Base-by-base conservation (phyloP, 2,329 filamentous ascomycete species). In the Fusarium tupiense region DNA sequence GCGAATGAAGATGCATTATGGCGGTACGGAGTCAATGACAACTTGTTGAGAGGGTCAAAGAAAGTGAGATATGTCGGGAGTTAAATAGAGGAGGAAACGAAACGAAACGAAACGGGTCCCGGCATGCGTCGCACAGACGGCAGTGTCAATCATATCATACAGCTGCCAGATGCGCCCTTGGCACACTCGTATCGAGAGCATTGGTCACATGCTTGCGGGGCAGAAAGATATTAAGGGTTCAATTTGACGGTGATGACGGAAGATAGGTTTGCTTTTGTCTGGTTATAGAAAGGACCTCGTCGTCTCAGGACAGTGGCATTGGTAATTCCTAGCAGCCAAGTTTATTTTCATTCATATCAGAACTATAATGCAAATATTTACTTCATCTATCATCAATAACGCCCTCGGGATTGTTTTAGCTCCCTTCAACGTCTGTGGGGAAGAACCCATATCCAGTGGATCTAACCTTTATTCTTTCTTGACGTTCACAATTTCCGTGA, bases 101-200 rank as follows among this genome's bases (percentile, higher is more conserved):
- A 43, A 56, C 53, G 5, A 56, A 56, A 31, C 33, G 9, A 56
- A 56, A 31, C 16, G 14, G 37, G 26, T 31, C 35, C 7, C 29
- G 14, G 20, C 22, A 43, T 7, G 17, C 17, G 17, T n/a, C 19
- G 31, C 41, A 59, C 56, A 37, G 41, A 59, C 56, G 20, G 40
- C 16, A 10, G 12, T 29, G 56, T 24, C 12, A 46, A 24, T 59
- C 54, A 58, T 33, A 46, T 47, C 40, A 33, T 33, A 19, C 41
- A 59, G 24, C 56, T 59, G n/a, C 40, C 56, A 59, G 31, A 37
- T 37, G 56, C 11, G n/a, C 56, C n/a, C 31, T 59, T 35, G 41
- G 31, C 40, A 26, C 41, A 37, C 56, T n/a, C 56, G 31, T 49
- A 49, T 29, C 14, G 31, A 58, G 19, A 49, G 56, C 41, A 49